phyloP scores from a whole-genome alignment of 2,329 filamentous ascomycete genomes.

The Aspergillus candidus region DNA sequence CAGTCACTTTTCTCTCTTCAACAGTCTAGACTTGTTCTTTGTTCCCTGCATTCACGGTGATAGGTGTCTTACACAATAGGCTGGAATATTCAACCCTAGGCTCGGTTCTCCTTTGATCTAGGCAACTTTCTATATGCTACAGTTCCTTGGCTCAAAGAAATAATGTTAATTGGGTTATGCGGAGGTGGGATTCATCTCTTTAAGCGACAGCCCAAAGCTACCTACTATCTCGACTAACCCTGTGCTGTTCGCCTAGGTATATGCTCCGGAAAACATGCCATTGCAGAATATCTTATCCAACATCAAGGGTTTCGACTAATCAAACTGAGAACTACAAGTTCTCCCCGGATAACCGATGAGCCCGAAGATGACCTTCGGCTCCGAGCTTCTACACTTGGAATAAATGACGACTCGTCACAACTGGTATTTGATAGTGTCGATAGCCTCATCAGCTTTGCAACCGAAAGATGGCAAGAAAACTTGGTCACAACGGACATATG shows the following conservation, averaged over 20 bases:
- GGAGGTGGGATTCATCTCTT: slow-evolving; percentile 36
- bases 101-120: too few relatives aligned
- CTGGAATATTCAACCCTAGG: too few relatives aligned
- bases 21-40: too few relatives aligned
- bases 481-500: slow-evolving; percentile 85
- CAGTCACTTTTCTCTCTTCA: too few relatives aligned
- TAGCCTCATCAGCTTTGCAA: slow-evolving; percentile 76
- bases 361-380: slow-evolving; percentile 23
- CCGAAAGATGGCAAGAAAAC: slow-evolving; percentile 70
- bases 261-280: slow-evolving; percentile 85
- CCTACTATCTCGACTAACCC: too few relatives aligned
- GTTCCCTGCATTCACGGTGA: too few relatives aligned
- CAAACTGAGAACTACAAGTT: slow-evolving; percentile 45
- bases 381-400: slow-evolving; percentile 19
- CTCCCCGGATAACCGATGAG: slow-evolving; percentile 16
- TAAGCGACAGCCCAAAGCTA: neutral
- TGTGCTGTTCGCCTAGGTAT: slow-evolving; percentile 55
- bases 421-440: slow-evolving; percentile 56
- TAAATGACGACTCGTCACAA: slow-evolving; percentile 15
- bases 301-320: slow-evolving; percentile 76
- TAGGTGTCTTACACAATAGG: too few relatives aligned
- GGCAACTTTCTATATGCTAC: too few relatives aligned
- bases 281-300: slow-evolving; percentile 79
- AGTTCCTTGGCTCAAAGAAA: neutral
- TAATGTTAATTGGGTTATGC: slow-evolving; percentile 49